Base-by-base conservation (phyloP, 495 filamentous ascomycete genomes). In the Neurospora sp. region DNA sequence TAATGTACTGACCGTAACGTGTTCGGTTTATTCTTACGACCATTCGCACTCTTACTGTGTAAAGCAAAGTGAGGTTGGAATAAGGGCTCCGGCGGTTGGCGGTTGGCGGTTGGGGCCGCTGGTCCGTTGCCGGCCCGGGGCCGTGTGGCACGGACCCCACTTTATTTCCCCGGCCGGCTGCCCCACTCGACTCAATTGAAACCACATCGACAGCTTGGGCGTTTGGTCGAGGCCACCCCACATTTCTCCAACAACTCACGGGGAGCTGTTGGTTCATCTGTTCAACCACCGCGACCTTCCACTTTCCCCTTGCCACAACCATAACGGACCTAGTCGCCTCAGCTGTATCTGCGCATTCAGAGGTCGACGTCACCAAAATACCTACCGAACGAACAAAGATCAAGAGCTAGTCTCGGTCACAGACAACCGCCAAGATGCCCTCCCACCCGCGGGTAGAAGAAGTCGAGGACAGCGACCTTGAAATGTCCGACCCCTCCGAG, bases 361-460 rank as follows among this genome's bases (percentile, higher is more conserved):
- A 62, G 54, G 54, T 35, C 12, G 27, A 18, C 54, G 7, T 37
- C n/a, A 71, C 71, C 54, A 40, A 66, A 37, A 16, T 18, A 70
- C 1, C 54, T 41, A 73, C 70, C 72, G 39, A 70, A 35, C 59
- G 62, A 75, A 38, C 69, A 77, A 70, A 48, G 42, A 5, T 48
- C 35, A 74, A 35, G 42, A 46, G n/a, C 46, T 54, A 54, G 46
- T 27, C 8, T 54, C 46, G 10, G 20, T 27, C 11, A 70, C 73
- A 20, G 59, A 76, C 18, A 66, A 44, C 46, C 39, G 62, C 35
- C 82, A 85, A 78, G 40, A 97, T 97, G 94, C 75, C 75, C 31
- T 93, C 94, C 42, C 87, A 94, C 82, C 89, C 94, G 69, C 91
- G 90, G 59, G 89, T 98, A 79, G 95, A 98, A 86, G 95, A 97